Evolutionary conservation across 768 basidiomycete species (phyloP).

Genomic region (Botryobasidium botryosum): DNA sequence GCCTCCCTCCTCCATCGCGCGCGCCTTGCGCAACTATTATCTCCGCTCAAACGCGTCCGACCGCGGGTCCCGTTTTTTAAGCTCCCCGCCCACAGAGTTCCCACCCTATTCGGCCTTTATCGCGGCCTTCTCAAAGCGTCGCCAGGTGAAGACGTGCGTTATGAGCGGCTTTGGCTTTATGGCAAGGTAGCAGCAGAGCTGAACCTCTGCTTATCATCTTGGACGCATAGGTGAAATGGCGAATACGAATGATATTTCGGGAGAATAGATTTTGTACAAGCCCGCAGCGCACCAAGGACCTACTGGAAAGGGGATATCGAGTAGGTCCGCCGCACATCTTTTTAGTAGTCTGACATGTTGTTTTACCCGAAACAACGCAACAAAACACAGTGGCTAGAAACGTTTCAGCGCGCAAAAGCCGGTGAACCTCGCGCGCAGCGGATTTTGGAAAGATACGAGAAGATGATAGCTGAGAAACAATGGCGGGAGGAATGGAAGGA

Average conservation of each 20-base stretch:
- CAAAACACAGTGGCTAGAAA: conserved; percentile 36
- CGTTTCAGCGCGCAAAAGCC: conserved; percentile 34
- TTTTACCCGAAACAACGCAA: neutral
- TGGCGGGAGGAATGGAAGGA: conserved; percentile 34
- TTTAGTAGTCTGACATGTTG: neutral
- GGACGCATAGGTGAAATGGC: conserved; percentile 34
- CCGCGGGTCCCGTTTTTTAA: conserved; percentile 49
- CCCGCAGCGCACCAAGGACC: conserved; percentile 15
- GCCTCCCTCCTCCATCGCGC: no score
- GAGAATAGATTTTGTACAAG: conserved; percentile 36
- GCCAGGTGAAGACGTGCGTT: conserved; percentile 15
- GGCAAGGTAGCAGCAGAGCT: neutral
- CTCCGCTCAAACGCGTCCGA: conserved; percentile 39
- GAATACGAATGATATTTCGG: conserved; percentile 38
- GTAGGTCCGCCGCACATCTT: neutral
- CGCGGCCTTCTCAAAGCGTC: conserved; percentile 44
- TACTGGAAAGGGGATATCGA: conserved; percentile 3
- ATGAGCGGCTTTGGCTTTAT: neutral
- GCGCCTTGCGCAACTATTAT: conserved; percentile 35
- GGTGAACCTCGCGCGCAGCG: conserved; percentile 33
- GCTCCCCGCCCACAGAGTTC: conserved; percentile 54
- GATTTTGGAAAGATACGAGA: conserved; percentile 40
- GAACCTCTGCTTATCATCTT: neutral
- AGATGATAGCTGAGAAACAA: conserved; percentile 35
- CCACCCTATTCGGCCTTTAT: conserved; percentile 65